Evolutionary conservation across 1,284 basidiomycete species (phyloP), one percentile per base, ranked within the genome.

Genomic region (Boletellus sp.): DNA sequence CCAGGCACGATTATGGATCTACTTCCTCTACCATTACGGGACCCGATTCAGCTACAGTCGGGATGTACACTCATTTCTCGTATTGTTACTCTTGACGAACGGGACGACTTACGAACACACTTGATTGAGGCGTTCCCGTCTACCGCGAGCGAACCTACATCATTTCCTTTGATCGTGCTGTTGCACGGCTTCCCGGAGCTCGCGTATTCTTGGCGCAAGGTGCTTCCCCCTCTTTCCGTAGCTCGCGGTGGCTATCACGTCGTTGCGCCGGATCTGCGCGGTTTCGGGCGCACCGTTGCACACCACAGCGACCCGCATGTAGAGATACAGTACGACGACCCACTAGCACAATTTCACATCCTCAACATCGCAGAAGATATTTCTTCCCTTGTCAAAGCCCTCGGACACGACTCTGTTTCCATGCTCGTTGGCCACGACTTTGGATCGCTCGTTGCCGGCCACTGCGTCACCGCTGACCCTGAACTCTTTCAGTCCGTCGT

Each of bases 111-210:
- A 19, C 69, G 75, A 39, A 68, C 78, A 42, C 77, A 82, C 53
- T 65, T 80, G 38, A 71, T 84, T 16, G 80, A 83, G 56, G 76
- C 78, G 5, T 51, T 57, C 35, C 72, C 75, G 24, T 39, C 15
- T 36, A 45, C 16, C 38, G 59, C 39, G 54, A 63, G 60, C 68
- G 57, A 66, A 8, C 52, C 38, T 44, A 39, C 53, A 18, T 55
- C 60, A 1, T 56, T 62, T 11, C 80, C 78, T 2, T 70, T 86
- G 13, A 61, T 85, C 51, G 55, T 85, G n/a, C 74, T 84, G 26
- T 65, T 85, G 1, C 83, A 86, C 55, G 84, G 83, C 36, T 85
- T 85, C 60, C 83, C 84, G 12, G 83, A 84, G 59, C 71, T 86
- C 10, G 76, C 80, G 1, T 82, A 79, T 59, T 85, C 83, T 10